Evolutionary conservation across 1,139 yeast species (phyloP).

Genomic region (Kluyveromyces sp.): DNA sequence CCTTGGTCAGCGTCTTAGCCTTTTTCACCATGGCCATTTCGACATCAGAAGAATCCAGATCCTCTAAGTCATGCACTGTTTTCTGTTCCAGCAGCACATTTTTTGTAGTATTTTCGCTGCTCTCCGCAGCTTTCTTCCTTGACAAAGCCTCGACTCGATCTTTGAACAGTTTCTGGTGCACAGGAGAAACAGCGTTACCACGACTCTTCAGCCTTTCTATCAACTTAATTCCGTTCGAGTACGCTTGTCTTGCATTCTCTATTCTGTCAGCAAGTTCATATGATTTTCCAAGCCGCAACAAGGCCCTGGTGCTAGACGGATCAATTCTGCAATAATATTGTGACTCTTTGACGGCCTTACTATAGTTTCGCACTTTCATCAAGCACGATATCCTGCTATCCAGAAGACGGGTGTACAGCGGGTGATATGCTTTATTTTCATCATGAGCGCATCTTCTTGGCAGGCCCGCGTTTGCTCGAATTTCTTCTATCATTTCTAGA

Average conservation of each 20-base stretch:
- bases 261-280: slow-evolving; percentile 32
- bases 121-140: neutral
- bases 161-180: slow-evolving; percentile 1
- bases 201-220: neutral
- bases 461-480: slow-evolving; percentile 17
- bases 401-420: slow-evolving; percentile 30
- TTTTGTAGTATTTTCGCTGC: neutral
- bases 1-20: neutral
- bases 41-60: neutral
- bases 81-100: neutral
- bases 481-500: slow-evolving; percentile 14
- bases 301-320: slow-evolving; percentile 55
- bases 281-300: slow-evolving; percentile 47
- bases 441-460: slow-evolving; percentile 13
- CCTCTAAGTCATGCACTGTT: neutral
- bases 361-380: slow-evolving; percentile 41
- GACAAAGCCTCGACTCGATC: neutral
- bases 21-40: neutral
- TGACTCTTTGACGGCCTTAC: slow-evolving; percentile 43
- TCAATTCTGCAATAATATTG: slow-evolving; percentile 39
- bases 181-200: neutral
- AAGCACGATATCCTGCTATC: slow-evolving; percentile 51
- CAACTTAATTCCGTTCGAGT: slow-evolving; percentile 22
- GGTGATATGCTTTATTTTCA: slow-evolving; percentile 23
- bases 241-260: slow-evolving; percentile 39